Base-by-base conservation (phyloP, 192 early-diverging fungal genomes). In the Globomyces pollinis-pini region DNA sequence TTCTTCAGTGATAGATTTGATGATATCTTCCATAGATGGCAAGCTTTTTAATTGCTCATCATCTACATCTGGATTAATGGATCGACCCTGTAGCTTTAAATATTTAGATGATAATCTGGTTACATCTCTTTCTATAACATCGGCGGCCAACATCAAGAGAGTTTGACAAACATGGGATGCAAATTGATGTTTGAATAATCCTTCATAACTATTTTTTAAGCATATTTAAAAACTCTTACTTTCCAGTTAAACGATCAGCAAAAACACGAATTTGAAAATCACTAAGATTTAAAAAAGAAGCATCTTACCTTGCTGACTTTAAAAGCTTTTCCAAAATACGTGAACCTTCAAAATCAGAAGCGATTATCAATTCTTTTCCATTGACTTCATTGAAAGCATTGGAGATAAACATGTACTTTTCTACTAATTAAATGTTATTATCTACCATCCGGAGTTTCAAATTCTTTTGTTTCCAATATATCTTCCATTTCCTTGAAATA, bases 91-190 rank as follows among this genome's bases (percentile, higher is more conserved):
- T 67, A 45, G 20, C 41, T 62, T 16, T n/a, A 29, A 33, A 70
- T 54, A 12, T 52, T 44, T 11, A 43, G 36, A 26, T 28, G 41
- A 39, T 38, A 41, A 50, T 24, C 68, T 36, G 15, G 72, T 65
- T 26, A 84, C 70, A 61, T 94, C 90, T 30, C 84, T 76, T 52
- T 91, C 90, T 7, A 91, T 77, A 43, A 87, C 69, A 53, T 83
- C 80, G 0, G 87, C 86, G 18, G 78, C 80, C 3, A 90, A 62
- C 7, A 79, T 75, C 41, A 93, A 65, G 15, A 93, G 62, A 13
- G 91, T 90, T 75, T 94, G 91, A 45, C 83, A 80, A 0, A 90
- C 90, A 58, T 94, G 91, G 0, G 90, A 92, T 1, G 88, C 89
- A 61, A 88, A 92, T 47, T 84, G 87, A 62, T 94, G 90, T 15